phyloP scores from a whole-genome alignment of 805 yeast genomes.

The Pichia thaimueangensis region DNA sequence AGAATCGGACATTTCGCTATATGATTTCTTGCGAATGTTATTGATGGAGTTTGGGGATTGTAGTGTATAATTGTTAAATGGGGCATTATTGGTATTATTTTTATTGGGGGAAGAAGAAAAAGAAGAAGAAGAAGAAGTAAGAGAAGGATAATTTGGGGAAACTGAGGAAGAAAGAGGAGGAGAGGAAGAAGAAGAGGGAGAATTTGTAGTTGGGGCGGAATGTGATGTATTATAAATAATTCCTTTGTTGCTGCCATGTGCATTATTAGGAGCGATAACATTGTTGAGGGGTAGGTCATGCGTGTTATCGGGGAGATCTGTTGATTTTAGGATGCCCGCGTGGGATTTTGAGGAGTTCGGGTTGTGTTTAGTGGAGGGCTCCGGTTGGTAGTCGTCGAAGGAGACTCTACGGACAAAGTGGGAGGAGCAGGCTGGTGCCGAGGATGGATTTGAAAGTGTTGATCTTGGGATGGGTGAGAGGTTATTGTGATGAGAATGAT shows the following conservation, averaged over 20 bases:
- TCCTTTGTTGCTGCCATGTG: conserved; percentile 46
- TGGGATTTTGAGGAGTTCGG: no score
- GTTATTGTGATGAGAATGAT: no score
- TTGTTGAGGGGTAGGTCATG: no score
- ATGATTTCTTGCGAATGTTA: conserved; percentile 35
- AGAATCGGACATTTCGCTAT: conserved; percentile 46
- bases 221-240: conserved; percentile 11
- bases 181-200: conserved; percentile 1
- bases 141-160: neutral
- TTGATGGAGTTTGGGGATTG: conserved; percentile 13
- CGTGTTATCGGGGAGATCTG: no score
- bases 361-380: no score
- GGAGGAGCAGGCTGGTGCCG: neutral
- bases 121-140: neutral
- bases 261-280: no score
- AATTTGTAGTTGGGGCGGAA: neutral
- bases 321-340: no score
- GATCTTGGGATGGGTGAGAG: neutral
- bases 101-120: neutral
- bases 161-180: conserved; percentile 7
- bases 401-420: conserved; percentile 13
- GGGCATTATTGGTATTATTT: neutral
- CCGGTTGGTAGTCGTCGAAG: conserved; percentile 19
- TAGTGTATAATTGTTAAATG: conserved; percentile 10
- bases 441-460: neutral